These are phyloP conservation scores for Cryptococcus jaspeensis DNA, from an alignment of 1,284 basidiomycete genomes.

Conservation along the genomic window DNA sequence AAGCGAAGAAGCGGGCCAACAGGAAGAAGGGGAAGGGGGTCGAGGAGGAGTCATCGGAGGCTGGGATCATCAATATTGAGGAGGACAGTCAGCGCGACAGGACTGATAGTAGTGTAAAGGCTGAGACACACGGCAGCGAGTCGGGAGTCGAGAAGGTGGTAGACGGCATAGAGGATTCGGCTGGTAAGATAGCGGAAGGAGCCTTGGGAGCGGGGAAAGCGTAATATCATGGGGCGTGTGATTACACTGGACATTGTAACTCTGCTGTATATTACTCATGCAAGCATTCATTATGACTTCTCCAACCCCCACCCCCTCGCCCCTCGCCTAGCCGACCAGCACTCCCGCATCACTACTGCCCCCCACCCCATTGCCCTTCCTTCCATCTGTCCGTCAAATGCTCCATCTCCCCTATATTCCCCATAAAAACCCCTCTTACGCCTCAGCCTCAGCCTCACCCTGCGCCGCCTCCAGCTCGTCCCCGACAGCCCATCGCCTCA, in stretches of 20 bases:
- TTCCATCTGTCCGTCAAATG: too few relatives aligned
- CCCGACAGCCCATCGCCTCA: constrained; percentile 47
- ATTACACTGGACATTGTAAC: neutral
- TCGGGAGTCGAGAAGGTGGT: too few relatives aligned
- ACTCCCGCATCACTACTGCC: too few relatives aligned
- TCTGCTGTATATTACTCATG: neutral
- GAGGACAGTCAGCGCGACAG: too few relatives aligned
- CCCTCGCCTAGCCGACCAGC: neutral
- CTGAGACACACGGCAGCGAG: too few relatives aligned
- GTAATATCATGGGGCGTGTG: neutral
- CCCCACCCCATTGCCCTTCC: too few relatives aligned
- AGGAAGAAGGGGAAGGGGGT: constrained; percentile 4
- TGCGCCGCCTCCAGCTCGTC: constrained; percentile 26
- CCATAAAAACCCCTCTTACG: neutral
- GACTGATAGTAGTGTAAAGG: too few relatives aligned
- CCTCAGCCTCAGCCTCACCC: neutral
- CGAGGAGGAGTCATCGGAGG: neutral
- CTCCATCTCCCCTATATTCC: too few relatives aligned
- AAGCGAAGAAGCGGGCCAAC: constrained; percentile 12
- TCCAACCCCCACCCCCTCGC: neutral
- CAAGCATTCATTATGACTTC: neutral
- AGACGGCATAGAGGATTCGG: too few relatives aligned
- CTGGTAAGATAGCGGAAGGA: constrained; percentile 3
- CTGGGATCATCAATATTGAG: too few relatives aligned
- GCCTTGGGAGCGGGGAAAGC: constrained; percentile 11